Percentiles rank a stretch among this genome's conserved stretches.
Conservation (phyloP, 768 basidiomycete species). For the Termitomyces sp. region DNA sequence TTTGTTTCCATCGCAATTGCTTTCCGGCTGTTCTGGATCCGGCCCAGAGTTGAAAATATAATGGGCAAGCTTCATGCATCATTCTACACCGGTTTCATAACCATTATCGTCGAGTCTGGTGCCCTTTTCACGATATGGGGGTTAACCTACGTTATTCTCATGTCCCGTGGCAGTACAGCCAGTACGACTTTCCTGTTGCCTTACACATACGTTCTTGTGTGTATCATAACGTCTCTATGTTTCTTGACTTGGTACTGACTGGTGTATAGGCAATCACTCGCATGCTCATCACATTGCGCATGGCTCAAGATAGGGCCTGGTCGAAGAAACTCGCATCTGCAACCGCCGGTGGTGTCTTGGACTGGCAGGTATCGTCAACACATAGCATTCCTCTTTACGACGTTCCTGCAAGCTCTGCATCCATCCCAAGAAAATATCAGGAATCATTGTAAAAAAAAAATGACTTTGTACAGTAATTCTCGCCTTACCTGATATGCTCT, state of each 20-base stretch:
- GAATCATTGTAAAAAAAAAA: slow-evolving; percentile 6
- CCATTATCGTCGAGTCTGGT: slow-evolving; percentile 17
- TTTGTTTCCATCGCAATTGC: slow-evolving; percentile 12
- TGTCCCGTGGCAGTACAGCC: slow-evolving; percentile 2
- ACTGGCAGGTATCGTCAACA: slow-evolving; percentile 34
- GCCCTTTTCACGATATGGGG: slow-evolving; percentile 18
- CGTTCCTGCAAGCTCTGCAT: slow-evolving; percentile 13
- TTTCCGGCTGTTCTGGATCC: slow-evolving; percentile 10
- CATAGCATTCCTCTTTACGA: slow-evolving; percentile 25
- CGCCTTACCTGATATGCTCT: background rate
- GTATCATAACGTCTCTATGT: background rate
- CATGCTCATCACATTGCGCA: slow-evolving; percentile 33
- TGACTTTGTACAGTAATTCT: slow-evolving; percentile 6
- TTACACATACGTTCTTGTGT: slow-evolving; percentile 15
- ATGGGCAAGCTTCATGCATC: slow-evolving; percentile 17
- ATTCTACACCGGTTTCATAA: slow-evolving; percentile 16
- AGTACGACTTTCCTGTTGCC: slow-evolving; percentile 13
- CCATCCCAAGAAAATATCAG: slow-evolving; percentile 12
- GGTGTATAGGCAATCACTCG: slow-evolving; percentile 21
- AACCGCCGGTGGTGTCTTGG: slow-evolving; percentile 24
- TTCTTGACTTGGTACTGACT: background rate
- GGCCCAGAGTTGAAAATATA: slow-evolving; percentile 10
- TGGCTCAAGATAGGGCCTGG: slow-evolving; percentile 36
- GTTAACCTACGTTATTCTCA: slow-evolving; percentile 15
- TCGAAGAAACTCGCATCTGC: slow-evolving; percentile 27